Evolutionary conservation across 495 filamentous ascomycete species (phyloP).

Genomic region (Trichoderma asperelloides): DNA sequence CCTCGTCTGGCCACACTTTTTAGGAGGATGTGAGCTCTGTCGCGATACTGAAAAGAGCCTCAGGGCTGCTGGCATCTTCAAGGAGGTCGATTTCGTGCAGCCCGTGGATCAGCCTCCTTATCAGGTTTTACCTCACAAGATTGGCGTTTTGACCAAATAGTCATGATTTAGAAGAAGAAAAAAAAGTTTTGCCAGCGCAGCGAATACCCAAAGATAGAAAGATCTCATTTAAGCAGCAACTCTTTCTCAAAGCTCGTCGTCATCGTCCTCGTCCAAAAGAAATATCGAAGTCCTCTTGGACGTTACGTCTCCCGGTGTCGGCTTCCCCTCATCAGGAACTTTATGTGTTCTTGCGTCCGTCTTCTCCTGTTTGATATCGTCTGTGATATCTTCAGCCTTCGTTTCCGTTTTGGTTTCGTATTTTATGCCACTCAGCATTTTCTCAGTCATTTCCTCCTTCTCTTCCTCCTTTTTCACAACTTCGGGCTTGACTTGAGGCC

Average conservation of each 20-base stretch:
- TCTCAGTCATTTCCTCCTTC: not conserved
- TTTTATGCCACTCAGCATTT: not conserved
- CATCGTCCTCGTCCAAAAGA: conserved; percentile 14
- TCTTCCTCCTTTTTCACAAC: conserved; percentile 13
- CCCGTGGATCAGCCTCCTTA: conserved; percentile 37
- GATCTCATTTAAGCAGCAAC: not conserved
- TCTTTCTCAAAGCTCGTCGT: conserved; percentile 15
- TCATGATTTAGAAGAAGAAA: not conserved
- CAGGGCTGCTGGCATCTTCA: conserved; percentile 47
- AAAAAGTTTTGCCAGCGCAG: not conserved
- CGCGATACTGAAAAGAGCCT: conserved; percentile 47
- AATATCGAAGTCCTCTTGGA: conserved; percentile 8
- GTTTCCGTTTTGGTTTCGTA: conserved; percentile 4
- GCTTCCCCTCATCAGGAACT: not conserved
- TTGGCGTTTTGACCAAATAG: conserved; percentile 44
- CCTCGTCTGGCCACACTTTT: conserved; percentile 41
- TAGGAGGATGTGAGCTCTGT: conserved; percentile 52
- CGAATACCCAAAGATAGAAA: not conserved
- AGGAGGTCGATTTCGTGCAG: conserved; percentile 40
- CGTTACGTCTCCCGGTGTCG: not conserved
- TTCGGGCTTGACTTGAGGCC: not conserved
- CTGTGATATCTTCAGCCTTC: not conserved
- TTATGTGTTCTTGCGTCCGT: not conserved
- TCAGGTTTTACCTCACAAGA: conserved; percentile 44
- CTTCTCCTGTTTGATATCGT: not conserved